Evolutionary conservation across 306 rosid species (phyloP), one percentile per base, ranked within the genome.

Genomic region (Cucumis hystrix): DNA sequence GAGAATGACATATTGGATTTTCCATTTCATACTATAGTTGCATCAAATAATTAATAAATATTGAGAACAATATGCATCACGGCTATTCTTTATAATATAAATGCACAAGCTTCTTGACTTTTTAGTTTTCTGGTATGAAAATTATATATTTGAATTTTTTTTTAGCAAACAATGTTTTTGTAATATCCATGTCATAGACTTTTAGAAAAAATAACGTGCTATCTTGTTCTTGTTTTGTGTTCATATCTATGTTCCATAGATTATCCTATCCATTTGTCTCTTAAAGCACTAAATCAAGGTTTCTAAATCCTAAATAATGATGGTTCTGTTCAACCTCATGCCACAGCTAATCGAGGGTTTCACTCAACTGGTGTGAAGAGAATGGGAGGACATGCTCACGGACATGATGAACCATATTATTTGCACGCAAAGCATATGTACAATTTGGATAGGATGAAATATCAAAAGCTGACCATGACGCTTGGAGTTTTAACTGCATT

Each of bases 341-440:
- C 15, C 2, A 25, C 83, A 83, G 86, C 66, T 54, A 67, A 63
- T 65, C 74, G 86, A 52, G 72, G 83, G 15, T 43, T 83, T 20
- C 86, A 83, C 81, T 83, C 83, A 12, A 83, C 83, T 25, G 83
- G 81, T 47, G 81, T 80, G 67, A 83, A 80, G 65, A 80, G 81
- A 68, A 83, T 79, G 83, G 86, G 86, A 71, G 81, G 71, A 71
- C 73, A 66, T 11, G 81, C 73, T 6, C 86, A 83, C 28, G 82
- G 82, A 16, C 82, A 82, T 11, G 83, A 77, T 16, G 86, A 83
- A 20, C 83, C 85, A 0, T 77, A 69, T 54, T 83, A 83, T 68
- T 18, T 80, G 63, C 86, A 83, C 40, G 79, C 86, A 3, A 83
- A 83, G 61, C 86, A 83, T 80, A 83, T 69, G 72, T 65, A 69